Evolutionary conservation across 2,329 filamentous ascomycete species (phyloP).

Genomic region (Metarhizium guizhouense): DNA sequence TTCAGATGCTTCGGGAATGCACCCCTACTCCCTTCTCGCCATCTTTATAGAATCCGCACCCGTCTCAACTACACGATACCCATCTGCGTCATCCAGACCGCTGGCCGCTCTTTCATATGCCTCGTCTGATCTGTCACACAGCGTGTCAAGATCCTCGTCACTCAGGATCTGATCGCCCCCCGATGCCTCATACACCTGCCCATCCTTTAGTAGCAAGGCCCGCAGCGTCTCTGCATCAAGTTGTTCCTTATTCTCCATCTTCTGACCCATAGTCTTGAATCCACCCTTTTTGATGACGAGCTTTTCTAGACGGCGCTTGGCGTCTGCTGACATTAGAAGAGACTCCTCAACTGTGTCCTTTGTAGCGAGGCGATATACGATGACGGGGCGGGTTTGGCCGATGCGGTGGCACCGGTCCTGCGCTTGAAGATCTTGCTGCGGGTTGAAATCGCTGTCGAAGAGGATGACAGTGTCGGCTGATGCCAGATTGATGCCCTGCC

Average conservation of each 20-base stretch:
- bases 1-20: too few relatives aligned
- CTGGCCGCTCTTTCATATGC: slow-evolving; percentile 65
- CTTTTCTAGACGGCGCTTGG: slow-evolving; percentile 86
- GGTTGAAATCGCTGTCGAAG: slow-evolving; percentile 88
- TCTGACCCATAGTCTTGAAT: slow-evolving; percentile 61
- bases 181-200: slow-evolving; percentile 51
- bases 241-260: slow-evolving; percentile 42
- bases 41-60: slow-evolving; percentile 42
- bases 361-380: slow-evolving; percentile 89
- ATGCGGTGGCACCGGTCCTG: slow-evolving; percentile 94
- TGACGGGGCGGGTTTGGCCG: slow-evolving; percentile 82
- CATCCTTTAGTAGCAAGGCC: slow-evolving; percentile 61
- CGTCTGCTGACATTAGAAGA: slow-evolving; percentile 77
- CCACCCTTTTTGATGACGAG: slow-evolving; percentile 91
- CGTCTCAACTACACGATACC: slow-evolving; percentile 77
- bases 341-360: slow-evolving; percentile 88
- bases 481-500: slow-evolving; percentile 90
- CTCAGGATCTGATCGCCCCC: slow-evolving; percentile 60
- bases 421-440: slow-evolving; percentile 91
- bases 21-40: slow-evolving; percentile 14
- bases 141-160: slow-evolving; percentile 63
- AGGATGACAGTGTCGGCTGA: slow-evolving; percentile 88
- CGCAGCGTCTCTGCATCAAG: slow-evolving; percentile 54
- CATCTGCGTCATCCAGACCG: slow-evolving; percentile 63
- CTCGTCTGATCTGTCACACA: slow-evolving; percentile 66